Conservation (phyloP, 1,284 basidiomycete species). For the Fomes fomentarius region DNA sequence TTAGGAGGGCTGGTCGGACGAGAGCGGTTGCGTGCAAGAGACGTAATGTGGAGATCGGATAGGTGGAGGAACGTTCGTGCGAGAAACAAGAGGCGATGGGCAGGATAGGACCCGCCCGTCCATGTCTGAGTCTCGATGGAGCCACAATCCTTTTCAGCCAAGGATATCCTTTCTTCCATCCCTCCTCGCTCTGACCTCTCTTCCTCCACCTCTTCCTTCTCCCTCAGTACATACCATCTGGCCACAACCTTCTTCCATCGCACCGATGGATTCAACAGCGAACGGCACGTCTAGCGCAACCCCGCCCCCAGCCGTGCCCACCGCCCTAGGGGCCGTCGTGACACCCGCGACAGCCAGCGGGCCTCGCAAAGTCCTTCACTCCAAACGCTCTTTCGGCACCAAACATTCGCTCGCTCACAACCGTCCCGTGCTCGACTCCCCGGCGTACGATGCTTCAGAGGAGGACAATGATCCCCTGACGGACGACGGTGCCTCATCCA, state of each 20-base stretch:
- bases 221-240: too few species aligned
- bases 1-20: background rate
- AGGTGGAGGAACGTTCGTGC: background rate
- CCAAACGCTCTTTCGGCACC: constrained; percentile 69
- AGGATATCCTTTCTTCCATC: background rate
- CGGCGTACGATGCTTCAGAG: constrained; percentile 80
- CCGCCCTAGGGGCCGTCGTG: background rate
- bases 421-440: constrained; percentile 54
- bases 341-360: background rate
- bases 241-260: background rate
- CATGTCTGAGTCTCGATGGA: background rate
- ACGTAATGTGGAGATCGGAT: background rate
- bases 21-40: background rate
- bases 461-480: constrained; percentile 84
- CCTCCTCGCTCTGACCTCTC: background rate
- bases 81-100: background rate
- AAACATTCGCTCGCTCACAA: constrained; percentile 42
- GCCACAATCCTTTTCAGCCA: background rate
- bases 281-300: constrained; percentile 4
- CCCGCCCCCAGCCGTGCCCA: background rate
- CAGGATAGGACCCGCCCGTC: background rate
- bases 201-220: background rate
- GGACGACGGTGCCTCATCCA: constrained; percentile 65
- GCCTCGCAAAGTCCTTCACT: constrained; percentile 52
- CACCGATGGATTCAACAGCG: constrained; percentile 17